Base-by-base conservation (phyloP, 257 asterid genomes). In the Przewalskia tangutica region DNA sequence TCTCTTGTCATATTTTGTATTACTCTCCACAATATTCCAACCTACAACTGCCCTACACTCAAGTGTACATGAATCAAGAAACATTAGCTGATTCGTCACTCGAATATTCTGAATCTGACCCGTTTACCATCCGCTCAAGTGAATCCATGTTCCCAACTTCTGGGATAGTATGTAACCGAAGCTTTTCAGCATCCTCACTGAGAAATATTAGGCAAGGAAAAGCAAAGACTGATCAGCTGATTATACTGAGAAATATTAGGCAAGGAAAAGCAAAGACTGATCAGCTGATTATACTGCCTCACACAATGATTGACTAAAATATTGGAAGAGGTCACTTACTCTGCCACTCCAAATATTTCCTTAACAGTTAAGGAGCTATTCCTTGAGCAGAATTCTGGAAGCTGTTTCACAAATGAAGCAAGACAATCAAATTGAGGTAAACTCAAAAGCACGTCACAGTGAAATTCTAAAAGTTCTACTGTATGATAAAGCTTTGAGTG, bases 161-260 rank as follows among this genome's bases (percentile, higher is more conserved):
- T 64, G 99, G 89, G 80, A 89, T 83, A 12, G 97, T 87, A 83
- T 92, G 97, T 78, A 91, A 87, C 84, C 99, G 90, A 60, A 95
- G 94, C 89, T 92, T 91, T 88, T 91, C 97, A 4, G 98, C 97
- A 88, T 95, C 99, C 88, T 92, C 98, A 83, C 99, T 95, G 95
- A 16, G 78, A 75, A 85, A 77, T 8, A 13, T 42, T 66, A 34
- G 42, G 78, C 42, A 78, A 4, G 38, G 59, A 55, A 42, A 38
- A 83, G 71, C 10, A 20, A 17, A 27, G 36, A 36, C 17, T 8
- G n/a, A 71, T 36, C 51, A 83, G 83, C 38, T 17, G 32, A 62
- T n/a, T n/a, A n/a, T n/a, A n/a, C n/a, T n/a, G n/a, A 16, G 78
- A 75, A 85, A 77, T 76, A 10, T 36, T 62, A 34, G 51, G 80